These are phyloP conservation scores for Phaeosphaeria sp. DNA, from an alignment of 2,329 filamentous ascomycete genomes.

Conservation along the genomic window DNA sequence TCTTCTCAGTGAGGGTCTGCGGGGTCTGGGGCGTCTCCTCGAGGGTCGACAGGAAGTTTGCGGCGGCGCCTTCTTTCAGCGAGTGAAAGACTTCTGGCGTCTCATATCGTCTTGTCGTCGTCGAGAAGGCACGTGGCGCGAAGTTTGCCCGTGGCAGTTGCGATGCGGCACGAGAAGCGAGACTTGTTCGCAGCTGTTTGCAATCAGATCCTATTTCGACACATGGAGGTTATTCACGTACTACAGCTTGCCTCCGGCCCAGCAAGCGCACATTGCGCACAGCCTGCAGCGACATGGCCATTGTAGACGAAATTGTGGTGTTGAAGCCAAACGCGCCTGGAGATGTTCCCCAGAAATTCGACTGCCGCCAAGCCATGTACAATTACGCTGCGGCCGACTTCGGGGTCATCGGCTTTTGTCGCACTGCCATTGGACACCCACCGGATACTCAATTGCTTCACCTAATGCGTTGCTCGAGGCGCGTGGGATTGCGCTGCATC, in stretches of 20 bases:
- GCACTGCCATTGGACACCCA: constrained; percentile 32
- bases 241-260: constrained; percentile 37
- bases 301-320: constrained; percentile 32
- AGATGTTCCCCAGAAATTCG: constrained; percentile 34
- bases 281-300: constrained; percentile 48
- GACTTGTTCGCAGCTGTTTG: constrained; percentile 32
- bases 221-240: constrained; percentile 19
- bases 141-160: constrained; percentile 29
- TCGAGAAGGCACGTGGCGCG: constrained; percentile 35
- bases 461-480: constrained; percentile 18
- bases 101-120: constrained; percentile 28
- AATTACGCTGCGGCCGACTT: constrained; percentile 33
- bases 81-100: constrained; percentile 62
- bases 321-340: constrained; percentile 19
- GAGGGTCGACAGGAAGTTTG: constrained; percentile 78
- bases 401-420: constrained; percentile 42
- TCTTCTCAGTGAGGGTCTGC: constrained; percentile 92
- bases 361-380: constrained; percentile 21
- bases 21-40: constrained; percentile 57
- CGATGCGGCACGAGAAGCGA: constrained; percentile 34
- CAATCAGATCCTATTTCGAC: constrained; percentile 18
- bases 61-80: constrained; percentile 64
- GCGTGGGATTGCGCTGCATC: constrained; percentile 10
- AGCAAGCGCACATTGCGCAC: constrained; percentile 43
- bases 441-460: constrained; percentile 27